phyloP scores from a whole-genome alignment of 768 basidiomycete species.

The Paxillus rubicundulus region DNA sequence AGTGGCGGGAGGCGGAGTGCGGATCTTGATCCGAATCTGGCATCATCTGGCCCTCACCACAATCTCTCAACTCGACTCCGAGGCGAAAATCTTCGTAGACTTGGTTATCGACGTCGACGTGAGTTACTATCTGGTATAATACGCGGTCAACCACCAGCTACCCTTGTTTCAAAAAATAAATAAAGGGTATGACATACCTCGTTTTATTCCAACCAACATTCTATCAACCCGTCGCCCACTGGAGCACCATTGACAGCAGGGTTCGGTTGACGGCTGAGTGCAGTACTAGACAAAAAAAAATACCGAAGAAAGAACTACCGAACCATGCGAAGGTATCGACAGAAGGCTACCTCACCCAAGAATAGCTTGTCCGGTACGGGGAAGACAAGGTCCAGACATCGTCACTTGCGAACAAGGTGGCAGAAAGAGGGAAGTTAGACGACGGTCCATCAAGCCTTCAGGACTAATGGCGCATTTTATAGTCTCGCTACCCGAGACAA shows the following conservation, averaged over 20 bases:
- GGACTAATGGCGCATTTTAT: conserved; percentile 11
- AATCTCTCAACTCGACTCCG: conserved; percentile 2
- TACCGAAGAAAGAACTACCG: background rate
- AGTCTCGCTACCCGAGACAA: conserved; percentile 6
- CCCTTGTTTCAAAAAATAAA: background rate
- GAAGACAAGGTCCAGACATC: conserved; percentile 15
- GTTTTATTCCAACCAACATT: background rate
- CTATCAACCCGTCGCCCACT: background rate
- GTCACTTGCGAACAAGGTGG: background rate
- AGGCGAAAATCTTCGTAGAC: conserved; percentile 7
- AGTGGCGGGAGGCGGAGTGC: conserved; percentile 53
- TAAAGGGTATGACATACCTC: no score
- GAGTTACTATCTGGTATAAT: conserved; percentile 14
- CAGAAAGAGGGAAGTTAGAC: conserved; percentile 1
- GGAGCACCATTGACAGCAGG: background rate
- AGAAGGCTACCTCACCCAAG: conserved; percentile 24
- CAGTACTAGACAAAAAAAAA: background rate
- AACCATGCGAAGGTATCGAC: conserved; percentile 19
- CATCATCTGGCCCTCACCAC: conserved; percentile 6
- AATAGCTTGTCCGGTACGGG: conserved; percentile 12
- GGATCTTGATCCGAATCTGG: conserved; percentile 74
- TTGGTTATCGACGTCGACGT: conserved; percentile 31
- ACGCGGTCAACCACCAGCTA: conserved; percentile 9
- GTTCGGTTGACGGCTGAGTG: background rate
- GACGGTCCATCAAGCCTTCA: background rate